Base-by-base conservation (phyloP, 352 stramenopile species). In the Poterioochromonas sp. region DNA sequence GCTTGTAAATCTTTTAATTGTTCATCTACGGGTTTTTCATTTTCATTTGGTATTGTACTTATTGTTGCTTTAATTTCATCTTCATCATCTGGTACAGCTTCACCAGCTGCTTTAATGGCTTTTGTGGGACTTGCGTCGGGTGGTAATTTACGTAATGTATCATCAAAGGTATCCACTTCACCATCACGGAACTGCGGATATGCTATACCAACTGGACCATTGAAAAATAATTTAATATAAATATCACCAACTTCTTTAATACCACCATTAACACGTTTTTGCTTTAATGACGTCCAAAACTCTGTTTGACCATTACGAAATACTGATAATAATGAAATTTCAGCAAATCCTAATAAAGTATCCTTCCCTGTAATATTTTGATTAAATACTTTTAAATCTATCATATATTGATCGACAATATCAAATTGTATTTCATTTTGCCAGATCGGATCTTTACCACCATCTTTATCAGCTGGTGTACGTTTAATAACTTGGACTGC, bases 341-440 rank as follows among this genome's bases (percentile, higher is more conserved):
- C 89, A 18, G 86, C 83, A 0, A 85, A 83, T 32, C 92, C 92
- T 58, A 97, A 94, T 73, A 95, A 83, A 64, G 94, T 90, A 78
- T 96, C 88, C 54, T 89, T 84, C n/a, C 88, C 87, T 44, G 96
- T 82, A n/a, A 86, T 85, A 80, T 96, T 91, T 73, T 95, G 88
- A 74, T 97, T 91, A 86, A 89, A 95, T 76, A 90, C 86, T 74
- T 97, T 90, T 34, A 97, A 83, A 35, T 87, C 76, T 71, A 97
- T 84, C 68, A 88, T 91, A 82, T 91, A 94, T 80, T 97, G 91
- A 78, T 97, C 92, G 1, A 97, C 93, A 60, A 97, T 83, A 44
- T 94, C 85, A 76, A 97, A 91, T n/a, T 47, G 62, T 62, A 95
- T 89, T 15, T 78, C 49, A 73, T 95, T 84, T 71, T 91, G 83